Base-by-base conservation (phyloP, 1,139 yeast genomes). In the Geotrichum cucujoidarum region DNA sequence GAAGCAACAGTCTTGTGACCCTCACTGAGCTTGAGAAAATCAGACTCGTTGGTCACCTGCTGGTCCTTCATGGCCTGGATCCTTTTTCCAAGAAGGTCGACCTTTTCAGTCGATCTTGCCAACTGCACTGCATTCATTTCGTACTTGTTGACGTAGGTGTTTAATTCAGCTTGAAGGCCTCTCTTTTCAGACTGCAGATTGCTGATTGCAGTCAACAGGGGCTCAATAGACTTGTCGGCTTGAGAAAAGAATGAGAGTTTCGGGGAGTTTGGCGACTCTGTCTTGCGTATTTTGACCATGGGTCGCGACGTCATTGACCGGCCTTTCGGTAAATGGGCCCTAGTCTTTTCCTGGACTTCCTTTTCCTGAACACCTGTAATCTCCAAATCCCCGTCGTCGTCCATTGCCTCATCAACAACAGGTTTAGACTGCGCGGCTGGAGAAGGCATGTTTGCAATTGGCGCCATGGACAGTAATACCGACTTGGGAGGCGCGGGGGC, bases 181-280 rank as follows among this genome's bases (percentile, higher is more conserved):
- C 37, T 37, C 31, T 46, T 46, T 40, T 50, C 53, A 2, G 30
- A 21, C 37, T 44, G 50, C 11, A 46, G 25, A 7, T 37, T 37
- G 18, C 39, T 43, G 10, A 50, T 41, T 7, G 52, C 48, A 3
- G 43, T 30, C 7, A 49, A 22, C 2, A 49, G 40, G 7, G 47
- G 49, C 17, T 42, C 47, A 5, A 49, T 21, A 7, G 46, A 43
- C 33, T 43, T 43, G 22, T 49, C 52, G 11, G 49, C n/a, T n/a
- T 29, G 17, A 18, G 36, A 7, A 24, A 46, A 31, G 5, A 36
- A 35, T 13, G 36, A 4, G 7, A 41, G 20, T 17, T 33, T 25
- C 7, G 47, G 6, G 8, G 24, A 2, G 32, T 7, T 16, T 6
- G 6, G 27, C 6, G 27, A 10, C 10, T 24, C 27, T 4, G 32